phyloP scores from a whole-genome alignment of 2,329 filamentous ascomycete species.

The Penicillium verrucosum region DNA sequence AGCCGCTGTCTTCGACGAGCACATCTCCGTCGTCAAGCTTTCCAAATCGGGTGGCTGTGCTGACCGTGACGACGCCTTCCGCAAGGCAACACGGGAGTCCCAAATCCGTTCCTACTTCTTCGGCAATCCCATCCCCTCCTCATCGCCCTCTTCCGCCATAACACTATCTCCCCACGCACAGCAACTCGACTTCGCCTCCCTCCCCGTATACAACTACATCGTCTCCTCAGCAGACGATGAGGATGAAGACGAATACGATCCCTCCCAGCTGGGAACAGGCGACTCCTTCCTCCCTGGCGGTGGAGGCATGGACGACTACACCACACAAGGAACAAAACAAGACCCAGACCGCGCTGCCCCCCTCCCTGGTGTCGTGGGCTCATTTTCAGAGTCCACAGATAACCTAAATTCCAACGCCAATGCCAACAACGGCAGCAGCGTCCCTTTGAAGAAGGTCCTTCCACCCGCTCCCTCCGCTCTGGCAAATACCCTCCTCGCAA shows the following conservation, averaged over 20 bases:
- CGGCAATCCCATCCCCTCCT: slow-evolving; percentile 56
- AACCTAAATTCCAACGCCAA: slow-evolving; percentile 18
- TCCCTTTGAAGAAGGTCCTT: slow-evolving; percentile 58
- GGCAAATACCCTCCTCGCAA: slow-evolving; percentile 77
- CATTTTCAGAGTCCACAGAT: slow-evolving; percentile 11
- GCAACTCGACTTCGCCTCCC: slow-evolving; percentile 70
- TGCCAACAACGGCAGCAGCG: slow-evolving; percentile 19
- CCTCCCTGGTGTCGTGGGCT: slow-evolving; percentile 24
- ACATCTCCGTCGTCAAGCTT: slow-evolving; percentile 71
- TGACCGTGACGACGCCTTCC: slow-evolving; percentile 68
- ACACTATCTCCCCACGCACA: slow-evolving; percentile 85
- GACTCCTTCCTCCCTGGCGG: slow-evolving; percentile 39
- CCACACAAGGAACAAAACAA: slow-evolving; percentile 15
- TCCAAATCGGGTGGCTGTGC: slow-evolving; percentile 84
- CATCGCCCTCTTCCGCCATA: slow-evolving; percentile 51
- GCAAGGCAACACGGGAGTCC: slow-evolving; percentile 69
- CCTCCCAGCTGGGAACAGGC: slow-evolving; percentile 30
- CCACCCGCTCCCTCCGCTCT: slow-evolving; percentile 60
- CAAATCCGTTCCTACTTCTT: slow-evolving; percentile 94
- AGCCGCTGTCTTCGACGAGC: slow-evolving; percentile 55
- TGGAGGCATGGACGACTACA: slow-evolving; percentile 24
- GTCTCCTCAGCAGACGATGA: slow-evolving; percentile 55
- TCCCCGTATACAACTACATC: slow-evolving; percentile 69
- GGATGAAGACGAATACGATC: slow-evolving; percentile 49
- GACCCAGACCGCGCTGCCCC: slow-evolving; percentile 16